These are phyloP conservation scores for Gaertneriomyces sp. DNA, from an alignment of 192 early-diverging fungal species.

Conservation along the genomic window DNA sequence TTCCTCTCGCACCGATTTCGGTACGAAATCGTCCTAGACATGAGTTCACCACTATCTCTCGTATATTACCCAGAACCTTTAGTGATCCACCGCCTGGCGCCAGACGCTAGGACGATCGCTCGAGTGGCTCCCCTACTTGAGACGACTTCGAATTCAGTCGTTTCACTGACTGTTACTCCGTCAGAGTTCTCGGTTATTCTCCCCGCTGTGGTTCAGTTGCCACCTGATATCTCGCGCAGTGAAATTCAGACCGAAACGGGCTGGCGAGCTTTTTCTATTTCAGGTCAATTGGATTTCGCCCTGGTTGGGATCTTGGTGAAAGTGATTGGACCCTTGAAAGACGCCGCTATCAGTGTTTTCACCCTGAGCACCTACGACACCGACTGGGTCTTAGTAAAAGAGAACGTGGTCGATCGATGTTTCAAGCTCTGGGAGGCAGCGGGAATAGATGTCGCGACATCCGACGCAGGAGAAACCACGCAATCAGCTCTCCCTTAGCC, in stretches of 20 bases:
- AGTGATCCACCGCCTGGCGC: constrained; percentile 19
- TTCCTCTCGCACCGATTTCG: too few relatives aligned
- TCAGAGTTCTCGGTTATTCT: constrained; percentile 21
- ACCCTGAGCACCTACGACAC: constrained; percentile 70
- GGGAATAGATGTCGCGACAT: not conserved
- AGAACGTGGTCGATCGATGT: constrained; percentile 31
- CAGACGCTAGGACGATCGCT: constrained; percentile 1
- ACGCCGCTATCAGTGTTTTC: constrained; percentile 61
- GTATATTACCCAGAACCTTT: constrained; percentile 8
- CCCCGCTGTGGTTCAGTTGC: not conserved
- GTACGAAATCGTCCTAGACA: too few relatives aligned
- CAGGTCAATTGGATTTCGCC: constrained; percentile 63
- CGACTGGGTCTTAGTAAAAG: constrained; percentile 68
- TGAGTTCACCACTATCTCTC: constrained; percentile 2
- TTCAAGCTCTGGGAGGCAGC: constrained; percentile 4
- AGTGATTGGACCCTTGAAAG: constrained; percentile 49
- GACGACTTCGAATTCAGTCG: not conserved
- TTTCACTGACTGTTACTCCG: constrained; percentile 17
- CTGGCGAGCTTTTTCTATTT: constrained; percentile 50
- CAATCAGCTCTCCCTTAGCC: too few relatives aligned
- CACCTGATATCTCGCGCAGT: not conserved
- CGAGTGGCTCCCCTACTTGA: not conserved
- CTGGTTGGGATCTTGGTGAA: constrained; percentile 62
- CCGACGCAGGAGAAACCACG: too few relatives aligned
- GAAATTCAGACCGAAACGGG: constrained; percentile 20